Base-by-base conservation (phyloP, 2,329 filamentous ascomycete genomes). In the Chaetomium strumarium region DNA sequence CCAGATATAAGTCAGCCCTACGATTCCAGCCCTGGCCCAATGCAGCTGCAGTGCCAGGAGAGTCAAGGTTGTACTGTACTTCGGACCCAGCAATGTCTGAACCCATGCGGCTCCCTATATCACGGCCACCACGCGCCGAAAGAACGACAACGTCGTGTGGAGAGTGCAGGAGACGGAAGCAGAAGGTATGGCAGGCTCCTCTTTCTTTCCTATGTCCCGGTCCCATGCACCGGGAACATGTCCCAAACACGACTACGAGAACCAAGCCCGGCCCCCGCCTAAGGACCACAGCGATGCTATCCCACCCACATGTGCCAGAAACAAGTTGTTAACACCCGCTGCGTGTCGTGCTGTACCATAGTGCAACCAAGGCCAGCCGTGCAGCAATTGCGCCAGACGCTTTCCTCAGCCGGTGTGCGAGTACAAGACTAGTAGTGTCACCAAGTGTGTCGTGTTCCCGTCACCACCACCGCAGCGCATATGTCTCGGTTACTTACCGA, bases 331-430 rank as follows among this genome's bases (percentile, higher is more conserved):
- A 20, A 58, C 34, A 12, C 16, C 16, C 20, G 16, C n/a, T 30
- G 33, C 38, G 17, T 39, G 34, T 43, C 14, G 24, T 24, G 7
- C 24, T 24, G 24, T 24, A 24, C 36, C 16, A 24, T 43, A 80
- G 77, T 80, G 77, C 61, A 76, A 78, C 58, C 75, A 78, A 58
- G 71, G 73, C 24, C 75, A 76, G 30, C 77, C 77, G 13, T 80
- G 77, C 64, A 72, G 72, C 40, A 78, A 80, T 59, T 80, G 77
- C 57, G 66, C 70, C 20, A 72, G 77, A 36, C 70, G 77, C 30
- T 80, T 76, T 55, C 77, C 77, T 0, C 74, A 72, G 48, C 76
- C 76, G 1, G 59, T 66, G 7, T 80, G 77, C 62, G 70, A 77
- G 57, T 80, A 80, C 57, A 68, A 55, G 42, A 40, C 55, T 3